Evolutionary conservation across 768 basidiomycete species (phyloP), one percentile per base, ranked within the genome.

Genomic region (Obba rivulosa): DNA sequence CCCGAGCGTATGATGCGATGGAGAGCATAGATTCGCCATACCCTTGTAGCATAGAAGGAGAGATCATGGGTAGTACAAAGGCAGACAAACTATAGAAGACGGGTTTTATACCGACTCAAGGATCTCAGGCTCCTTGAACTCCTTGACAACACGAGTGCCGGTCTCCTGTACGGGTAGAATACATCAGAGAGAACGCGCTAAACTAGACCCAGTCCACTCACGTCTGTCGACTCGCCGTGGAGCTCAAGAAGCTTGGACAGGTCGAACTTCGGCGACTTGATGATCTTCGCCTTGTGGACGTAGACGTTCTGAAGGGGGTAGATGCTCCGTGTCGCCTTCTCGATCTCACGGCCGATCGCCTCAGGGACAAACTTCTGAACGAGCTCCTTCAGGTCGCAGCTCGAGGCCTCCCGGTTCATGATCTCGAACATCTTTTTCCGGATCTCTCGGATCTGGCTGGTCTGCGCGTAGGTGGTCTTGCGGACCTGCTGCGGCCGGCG

Each of bases 371-470:
- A 96, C 80, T 99, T 99, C 77, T 93, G 90, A 52, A 98, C 93
- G 59, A 92, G 70, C 78, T 94, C 92, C 84, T 98, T 98, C 72
- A 99, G 73, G 71, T 98, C 96, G 66, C 90, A 92, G 62, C 85
- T 91, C 49, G 89, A 79, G 43, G 93, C 90, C 74, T 99, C 96
- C 55, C 94, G 83, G 49, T 83, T 93, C 85, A 94, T 93, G 69
- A 95, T 92, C 76, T 94, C 96, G 61, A 97, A 92, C 96, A 99
- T 99, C 82, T 98, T 98, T 70, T 90, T 90, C 69, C 96, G 79
- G 69, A 99, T 98, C 78, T 96, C 95, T 57, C 91, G 83, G 60
- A 98, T 83, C 73, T 99, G 96, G 62, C 83, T 76, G 21, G 92
- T 77, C 72, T 98, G 89, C 40, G 96, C 96, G 69, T 99, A 99